phyloP scores from a whole-genome alignment of 2,329 filamentous ascomycete species.

The Aspergillus felis region DNA sequence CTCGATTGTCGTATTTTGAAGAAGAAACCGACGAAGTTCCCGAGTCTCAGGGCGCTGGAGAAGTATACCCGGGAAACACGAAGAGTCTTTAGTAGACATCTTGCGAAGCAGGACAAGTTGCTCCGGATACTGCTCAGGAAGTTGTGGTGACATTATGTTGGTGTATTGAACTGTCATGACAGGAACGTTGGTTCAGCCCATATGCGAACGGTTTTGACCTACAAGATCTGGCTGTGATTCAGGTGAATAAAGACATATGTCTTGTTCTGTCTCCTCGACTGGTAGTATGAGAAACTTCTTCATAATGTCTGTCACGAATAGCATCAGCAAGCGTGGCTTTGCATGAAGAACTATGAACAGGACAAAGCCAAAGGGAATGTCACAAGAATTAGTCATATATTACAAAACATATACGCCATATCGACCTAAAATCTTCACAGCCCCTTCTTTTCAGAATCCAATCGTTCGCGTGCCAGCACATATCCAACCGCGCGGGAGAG shows the following conservation, averaged over 20 bases:
- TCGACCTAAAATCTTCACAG: slow-evolving; percentile 21
- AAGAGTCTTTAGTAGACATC: slow-evolving; percentile 9
- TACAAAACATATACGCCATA: neutral
- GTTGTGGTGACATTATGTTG: slow-evolving; percentile 3
- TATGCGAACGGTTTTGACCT: neutral
- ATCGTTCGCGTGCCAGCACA: slow-evolving; percentile 32
- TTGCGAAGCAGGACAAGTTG: slow-evolving; percentile 21
- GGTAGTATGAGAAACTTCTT: neutral
- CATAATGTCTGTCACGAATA: neutral
- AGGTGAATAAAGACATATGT: neutral
- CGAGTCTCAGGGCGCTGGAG: slow-evolving; percentile 7
- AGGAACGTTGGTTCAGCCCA: neutral
- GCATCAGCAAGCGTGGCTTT: neutral
- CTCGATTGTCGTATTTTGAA: slow-evolving; percentile 19
- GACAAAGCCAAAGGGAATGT: neutral
- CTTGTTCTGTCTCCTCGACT: neutral
- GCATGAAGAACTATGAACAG: neutral
- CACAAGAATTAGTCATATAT: neutral
- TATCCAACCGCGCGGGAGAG: slow-evolving; percentile 44
- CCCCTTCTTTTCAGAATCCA: slow-evolving; percentile 37
- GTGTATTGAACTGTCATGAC: too few species aligned
- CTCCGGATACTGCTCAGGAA: slow-evolving; percentile 17
- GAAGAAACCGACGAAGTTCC: slow-evolving; percentile 10
- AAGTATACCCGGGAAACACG: slow-evolving; percentile 13
- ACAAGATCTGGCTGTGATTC: neutral